Conservation (phyloP, 306 rosid genomes). For the Sicyos edulis region DNA sequence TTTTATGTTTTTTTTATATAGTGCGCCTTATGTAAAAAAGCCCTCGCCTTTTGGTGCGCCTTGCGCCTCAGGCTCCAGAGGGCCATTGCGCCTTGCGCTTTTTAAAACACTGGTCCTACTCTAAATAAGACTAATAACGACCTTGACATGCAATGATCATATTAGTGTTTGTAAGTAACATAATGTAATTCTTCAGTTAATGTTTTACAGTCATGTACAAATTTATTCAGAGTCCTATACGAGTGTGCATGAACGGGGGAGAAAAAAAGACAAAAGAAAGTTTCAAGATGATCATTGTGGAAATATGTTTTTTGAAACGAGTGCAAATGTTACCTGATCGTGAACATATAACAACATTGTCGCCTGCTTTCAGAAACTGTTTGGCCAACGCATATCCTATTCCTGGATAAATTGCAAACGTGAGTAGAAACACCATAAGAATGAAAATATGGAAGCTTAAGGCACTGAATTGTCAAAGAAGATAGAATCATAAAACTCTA, state of each 20-base stretch:
- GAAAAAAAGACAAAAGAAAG: not conserved
- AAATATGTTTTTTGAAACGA: not conserved
- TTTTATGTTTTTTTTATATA: too few species aligned
- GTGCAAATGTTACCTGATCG: constrained; percentile 51
- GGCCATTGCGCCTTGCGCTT: too few species aligned
- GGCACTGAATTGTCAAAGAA: not conserved
- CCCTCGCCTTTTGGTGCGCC: too few species aligned
- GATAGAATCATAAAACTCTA: not conserved
- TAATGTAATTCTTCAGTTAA: not conserved
- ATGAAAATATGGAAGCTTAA: not conserved
- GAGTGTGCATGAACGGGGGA: not conserved
- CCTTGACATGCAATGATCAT: not conserved
- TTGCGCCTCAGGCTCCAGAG: too few species aligned
- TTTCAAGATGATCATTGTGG: not conserved
- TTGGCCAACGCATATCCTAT: constrained; percentile 78
- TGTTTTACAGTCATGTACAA: not conserved
- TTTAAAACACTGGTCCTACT: too few species aligned
- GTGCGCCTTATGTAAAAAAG: too few species aligned
- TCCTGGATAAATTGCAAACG: constrained; percentile 45
- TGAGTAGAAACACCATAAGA: not conserved
- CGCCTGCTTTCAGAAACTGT: constrained; percentile 84
- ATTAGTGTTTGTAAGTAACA: not conserved
- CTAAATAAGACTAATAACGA: not conserved
- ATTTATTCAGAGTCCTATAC: not conserved
- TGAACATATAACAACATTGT: constrained; percentile 69